Conservation (phyloP, 768 basidiomycete species). For the Lactarius pseudohatsudake region DNA sequence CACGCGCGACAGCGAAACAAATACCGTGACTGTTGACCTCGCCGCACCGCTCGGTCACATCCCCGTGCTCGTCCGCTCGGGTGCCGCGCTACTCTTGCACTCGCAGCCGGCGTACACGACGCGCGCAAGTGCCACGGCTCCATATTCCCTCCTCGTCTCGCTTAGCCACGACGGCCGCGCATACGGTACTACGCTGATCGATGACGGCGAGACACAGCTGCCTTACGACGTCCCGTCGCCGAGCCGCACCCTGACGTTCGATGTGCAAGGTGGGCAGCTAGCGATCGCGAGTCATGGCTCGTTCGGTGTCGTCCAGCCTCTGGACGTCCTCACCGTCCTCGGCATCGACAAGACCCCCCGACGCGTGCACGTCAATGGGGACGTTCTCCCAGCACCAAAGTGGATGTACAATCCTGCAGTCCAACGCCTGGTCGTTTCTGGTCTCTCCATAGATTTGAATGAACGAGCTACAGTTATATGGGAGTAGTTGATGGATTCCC, state of each 20-base stretch:
- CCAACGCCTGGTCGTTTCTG: slow-evolving; percentile 21
- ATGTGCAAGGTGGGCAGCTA: slow-evolving; percentile 39
- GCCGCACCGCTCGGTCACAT: slow-evolving; percentile 73
- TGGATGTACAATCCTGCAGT: slow-evolving; percentile 21
- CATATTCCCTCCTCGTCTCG: slow-evolving; percentile 63
- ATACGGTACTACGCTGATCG: slow-evolving; percentile 61
- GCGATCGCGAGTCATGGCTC: slow-evolving; percentile 40
- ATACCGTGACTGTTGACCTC: slow-evolving; percentile 44
- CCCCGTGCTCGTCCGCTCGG: slow-evolving; percentile 73
- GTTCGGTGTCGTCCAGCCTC: slow-evolving; percentile 47
- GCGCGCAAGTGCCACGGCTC: slow-evolving; percentile 59
- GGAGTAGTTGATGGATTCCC: slow-evolving; percentile 4
- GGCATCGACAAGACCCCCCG: slow-evolving; percentile 39
- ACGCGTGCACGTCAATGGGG: slow-evolving; percentile 11
- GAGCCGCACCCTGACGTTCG: slow-evolving; percentile 49
- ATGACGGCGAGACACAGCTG: slow-evolving; percentile 65
- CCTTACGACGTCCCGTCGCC: slow-evolving; percentile 41
- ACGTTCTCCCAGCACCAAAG: slow-evolving; percentile 4
- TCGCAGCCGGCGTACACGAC: slow-evolving; percentile 64
- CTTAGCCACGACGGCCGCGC: slow-evolving; percentile 49
- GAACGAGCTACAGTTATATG: slow-evolving; percentile 14
- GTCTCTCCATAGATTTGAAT: slow-evolving; percentile 19
- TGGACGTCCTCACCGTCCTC: slow-evolving; percentile 57
- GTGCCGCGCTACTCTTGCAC: slow-evolving; percentile 64
- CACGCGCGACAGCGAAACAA: slow-evolving; percentile 35